Percentiles rank a stretch among this genome's conserved stretches.
Evolutionary conservation across 2,329 filamentous ascomycete species (phyloP).

Genomic region (Scortechinia acanthostroma): DNA sequence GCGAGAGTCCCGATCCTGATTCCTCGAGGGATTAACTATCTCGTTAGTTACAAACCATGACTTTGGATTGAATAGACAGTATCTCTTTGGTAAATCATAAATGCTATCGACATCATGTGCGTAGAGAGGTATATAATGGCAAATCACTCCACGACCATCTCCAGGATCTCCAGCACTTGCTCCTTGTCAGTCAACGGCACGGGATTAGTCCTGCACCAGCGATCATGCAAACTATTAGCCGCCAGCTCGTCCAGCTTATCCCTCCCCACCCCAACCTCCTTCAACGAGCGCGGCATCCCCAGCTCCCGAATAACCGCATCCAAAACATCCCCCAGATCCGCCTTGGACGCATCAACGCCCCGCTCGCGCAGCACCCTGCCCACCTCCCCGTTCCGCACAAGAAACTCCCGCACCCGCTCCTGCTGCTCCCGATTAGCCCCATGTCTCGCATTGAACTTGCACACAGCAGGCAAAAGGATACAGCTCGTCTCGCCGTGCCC

Average conservation of each 20-base stretch:
- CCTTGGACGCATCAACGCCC: constrained; percentile 13
- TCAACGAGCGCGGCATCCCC: constrained; percentile 42
- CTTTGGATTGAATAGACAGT: too few relatives aligned
- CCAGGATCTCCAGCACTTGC: constrained; percentile 42
- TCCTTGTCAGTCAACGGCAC: constrained; percentile 33
- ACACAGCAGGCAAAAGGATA: constrained; percentile 43
- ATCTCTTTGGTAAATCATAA: too few relatives aligned
- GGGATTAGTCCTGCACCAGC: constrained; percentile 39
- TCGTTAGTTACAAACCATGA: too few relatives aligned
- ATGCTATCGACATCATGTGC: too few relatives aligned
- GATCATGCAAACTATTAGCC: constrained; percentile 36
- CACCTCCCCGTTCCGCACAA: constrained; percentile 27
- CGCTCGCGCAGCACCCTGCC: constrained; percentile 19
- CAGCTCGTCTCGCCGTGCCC: constrained; percentile 54
- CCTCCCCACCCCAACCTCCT: constrained; percentile 37
- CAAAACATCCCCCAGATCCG: constrained; percentile 40
- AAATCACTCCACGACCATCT: constrained; percentile 17
- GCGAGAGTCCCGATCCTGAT: too few relatives aligned
- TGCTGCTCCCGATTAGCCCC: constrained; percentile 30
- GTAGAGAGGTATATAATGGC: too few relatives aligned
- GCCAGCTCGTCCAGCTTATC: constrained; percentile 39
- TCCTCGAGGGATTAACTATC: too few relatives aligned
- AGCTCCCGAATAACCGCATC: constrained; percentile 39
- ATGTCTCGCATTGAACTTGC: constrained; percentile 40
- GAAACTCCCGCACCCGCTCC: constrained; percentile 22